Conservation (phyloP, 768 basidiomycete species). For the Xerocomellus dryophilus region DNA sequence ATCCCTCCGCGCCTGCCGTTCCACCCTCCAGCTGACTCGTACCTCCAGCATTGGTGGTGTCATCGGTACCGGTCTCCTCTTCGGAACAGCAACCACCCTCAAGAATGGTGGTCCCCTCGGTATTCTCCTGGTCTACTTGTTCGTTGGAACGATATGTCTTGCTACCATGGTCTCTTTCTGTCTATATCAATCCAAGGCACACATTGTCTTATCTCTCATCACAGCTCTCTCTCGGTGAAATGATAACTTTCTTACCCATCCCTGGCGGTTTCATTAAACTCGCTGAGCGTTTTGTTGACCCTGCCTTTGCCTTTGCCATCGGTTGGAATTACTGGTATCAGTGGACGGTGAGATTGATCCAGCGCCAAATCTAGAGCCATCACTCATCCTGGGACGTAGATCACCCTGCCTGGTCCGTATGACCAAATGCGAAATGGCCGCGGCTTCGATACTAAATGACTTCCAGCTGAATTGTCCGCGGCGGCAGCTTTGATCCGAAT, state of each 20-base stretch:
- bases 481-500: background rate
- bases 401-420: background rate
- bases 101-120: conserved; percentile 1
- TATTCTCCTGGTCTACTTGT: background rate
- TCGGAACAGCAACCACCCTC: background rate
- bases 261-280: conserved; percentile 6
- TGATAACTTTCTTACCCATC: background rate
- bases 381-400: background rate
- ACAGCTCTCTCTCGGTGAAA: conserved; percentile 3
- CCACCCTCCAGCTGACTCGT: background rate
- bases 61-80: conserved; percentile 2
- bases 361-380: background rate
- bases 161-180: background rate
- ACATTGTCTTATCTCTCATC: background rate
- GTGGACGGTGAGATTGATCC: background rate
- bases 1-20: background rate
- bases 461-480: background rate
- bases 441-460: background rate
- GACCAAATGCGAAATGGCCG: background rate
- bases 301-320: conserved; percentile 1
- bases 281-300: conserved; percentile 3
- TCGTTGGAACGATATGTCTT: background rate
- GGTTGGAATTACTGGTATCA: conserved; percentile 7
- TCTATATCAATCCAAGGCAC: background rate
- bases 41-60: background rate